Base-by-base conservation (phyloP, 2,329 filamentous ascomycete species). In the Pseudocercospora pini-densiflorae region DNA sequence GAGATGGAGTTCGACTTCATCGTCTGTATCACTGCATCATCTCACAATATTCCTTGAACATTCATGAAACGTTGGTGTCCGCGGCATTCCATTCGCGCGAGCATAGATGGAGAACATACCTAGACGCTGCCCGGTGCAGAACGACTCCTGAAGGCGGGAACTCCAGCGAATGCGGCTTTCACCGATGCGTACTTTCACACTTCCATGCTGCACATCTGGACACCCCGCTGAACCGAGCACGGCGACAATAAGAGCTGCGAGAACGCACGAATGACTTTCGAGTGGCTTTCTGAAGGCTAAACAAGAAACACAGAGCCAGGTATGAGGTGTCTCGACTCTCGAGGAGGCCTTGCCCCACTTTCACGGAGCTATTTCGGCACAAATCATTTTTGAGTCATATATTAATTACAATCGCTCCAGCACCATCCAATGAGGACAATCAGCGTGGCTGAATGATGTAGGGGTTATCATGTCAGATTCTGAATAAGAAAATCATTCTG, bases 401-500 rank as follows among this genome's bases (percentile, higher is more conserved):
- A 31, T 5, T 14, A 16, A 24, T 12, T 2, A 2, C 2, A 49
- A 29, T 29, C 5, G 16, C 24, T 19, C 1, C 8, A 2, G 27
- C 24, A 29, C 12, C 24, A 29, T 31, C 23, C 51, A 55, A 55
- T 54, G 3, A 54, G 21, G 3, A n/a, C 51, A 16, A 36, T n/a
- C n/a, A 16, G 40, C n/a, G 14, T 3, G 51, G 51, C 10, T 27
- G 23, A 29, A 7, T 55, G 33, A 27, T 55, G 55, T 59, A 33
- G 24, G 19, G 57, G 57, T 59, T 29, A 59, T 23, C 57, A 59
- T 36, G 24, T 59, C 57, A 29, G 57, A 59, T 59, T 59, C 57
- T 59, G 57, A 59, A 27, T n/a, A 6, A 2, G 1, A 10, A n/a
- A 3, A 6, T 36, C 12, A 3, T 59, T 59, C 57, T 29, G 57